Evolutionary conservation across 208 protist species (phyloP), one percentile per base, ranked within the genome.

Genomic region (Crithidia thermophila): DNA sequence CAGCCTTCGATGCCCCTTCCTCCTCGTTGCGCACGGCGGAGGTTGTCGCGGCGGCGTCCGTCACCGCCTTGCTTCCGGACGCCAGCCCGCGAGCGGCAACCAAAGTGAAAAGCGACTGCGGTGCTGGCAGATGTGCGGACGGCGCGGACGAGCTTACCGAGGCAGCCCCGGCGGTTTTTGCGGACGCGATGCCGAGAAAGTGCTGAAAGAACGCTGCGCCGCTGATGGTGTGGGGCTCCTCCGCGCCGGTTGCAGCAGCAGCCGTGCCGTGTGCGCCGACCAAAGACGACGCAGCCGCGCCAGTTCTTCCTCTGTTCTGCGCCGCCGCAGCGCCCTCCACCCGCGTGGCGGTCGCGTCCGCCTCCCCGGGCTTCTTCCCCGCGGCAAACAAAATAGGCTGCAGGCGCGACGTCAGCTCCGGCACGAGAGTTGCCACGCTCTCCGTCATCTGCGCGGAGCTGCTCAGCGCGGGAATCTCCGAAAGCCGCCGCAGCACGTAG

Each of bases 401-500:
- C 21, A 77, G 43, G 20, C 21, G 57, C 30, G 40, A 30, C 11
- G 30, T 14, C 47, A 69, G 53, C 36, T 37, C 55, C 8, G 52
- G 52, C 36, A 52, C 62, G 3, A 49, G 34, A 4, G 40, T n/a
- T 7, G 52, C 45, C 16, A 59, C 53, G 23, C 42, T 28, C 42
- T 57, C 30, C 33, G 20, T 28, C 31, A 47, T 51, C 46, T 75
- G 68, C 4, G 34, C 27, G 30, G 49, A 31, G 21, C 42, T 42
- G 47, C 66, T 61, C 13, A 67, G 59, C 14, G 55, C 46, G 8
- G 71, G 62, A 20, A 75, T 23, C 51, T 73, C 46, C 20, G 77
- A 50, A 4, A 74, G 66, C 4, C 63, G 63, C 45, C 66, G 63
- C 23, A 94, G 40, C 8, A 94, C 57, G 57, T 82, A 74, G 42